Conservation (phyloP, 2,329 filamentous ascomycete species). For the Dactylonectria macrodidyma region DNA sequence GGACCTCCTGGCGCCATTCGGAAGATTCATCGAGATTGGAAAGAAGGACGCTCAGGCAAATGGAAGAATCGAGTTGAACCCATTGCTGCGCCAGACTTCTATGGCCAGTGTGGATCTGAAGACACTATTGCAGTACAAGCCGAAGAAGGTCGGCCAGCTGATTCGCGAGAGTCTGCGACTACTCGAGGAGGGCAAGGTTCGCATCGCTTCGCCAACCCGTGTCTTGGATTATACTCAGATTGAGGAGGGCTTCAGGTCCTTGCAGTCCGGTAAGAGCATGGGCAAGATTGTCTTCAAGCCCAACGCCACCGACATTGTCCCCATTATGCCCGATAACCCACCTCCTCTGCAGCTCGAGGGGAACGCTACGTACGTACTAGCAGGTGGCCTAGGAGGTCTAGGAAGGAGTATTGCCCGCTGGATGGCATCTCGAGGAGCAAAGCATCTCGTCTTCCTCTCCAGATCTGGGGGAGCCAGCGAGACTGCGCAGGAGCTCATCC, state of each 20-base stretch:
- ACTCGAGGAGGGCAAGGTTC: background rate
- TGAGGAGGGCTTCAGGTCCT: background rate
- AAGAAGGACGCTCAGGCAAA: conserved; percentile 44
- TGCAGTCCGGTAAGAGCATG: conserved; percentile 23
- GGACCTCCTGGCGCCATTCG: conserved; percentile 50
- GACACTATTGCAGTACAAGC: too few relatives aligned
- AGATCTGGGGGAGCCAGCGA: background rate
- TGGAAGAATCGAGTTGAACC: conserved; percentile 45
- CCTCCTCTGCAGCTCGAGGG: background rate
- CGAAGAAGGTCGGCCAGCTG: background rate
- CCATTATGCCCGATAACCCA: background rate
- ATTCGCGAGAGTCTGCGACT: background rate
- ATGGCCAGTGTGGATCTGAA: background rate
- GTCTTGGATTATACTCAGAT: too few relatives aligned
- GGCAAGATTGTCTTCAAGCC: conserved; percentile 24
- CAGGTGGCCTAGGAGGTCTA: conserved; percentile 59
- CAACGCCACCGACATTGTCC: background rate
- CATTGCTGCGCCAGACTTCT: conserved; percentile 42
- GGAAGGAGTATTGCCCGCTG: conserved; percentile 55
- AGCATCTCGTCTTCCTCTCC: conserved; percentile 55
- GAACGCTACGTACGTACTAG: conserved; percentile 12
- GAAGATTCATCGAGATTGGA: conserved; percentile 53
- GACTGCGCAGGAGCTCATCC: background rate
- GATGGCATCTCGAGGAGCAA: conserved; percentile 56
- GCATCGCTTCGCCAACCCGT: too few relatives aligned